Conservation (phyloP, 1,139 yeast genomes). For the Yamadazyma blattariae region DNA sequence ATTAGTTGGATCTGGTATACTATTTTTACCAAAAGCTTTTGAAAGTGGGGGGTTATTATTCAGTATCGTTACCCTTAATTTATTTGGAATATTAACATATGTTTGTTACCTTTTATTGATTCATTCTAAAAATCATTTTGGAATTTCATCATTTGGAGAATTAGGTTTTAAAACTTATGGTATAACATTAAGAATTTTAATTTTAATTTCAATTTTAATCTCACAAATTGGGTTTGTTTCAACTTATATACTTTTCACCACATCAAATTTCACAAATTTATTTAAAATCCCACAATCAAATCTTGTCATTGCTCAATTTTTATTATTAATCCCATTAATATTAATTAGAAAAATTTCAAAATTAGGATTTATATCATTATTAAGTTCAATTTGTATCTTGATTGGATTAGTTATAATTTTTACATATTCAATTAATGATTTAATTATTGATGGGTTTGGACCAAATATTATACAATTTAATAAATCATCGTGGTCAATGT, state of each 20-base stretch:
- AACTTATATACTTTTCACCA: constrained; percentile 70
- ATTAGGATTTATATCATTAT: constrained; percentile 61
- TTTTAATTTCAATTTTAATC: constrained; percentile 58
- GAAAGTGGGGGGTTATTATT: constrained; percentile 69
- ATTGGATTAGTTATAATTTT: constrained; percentile 63
- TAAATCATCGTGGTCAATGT: constrained; percentile 63
- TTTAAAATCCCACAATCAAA: constrained; percentile 17
- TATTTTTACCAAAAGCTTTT: constrained; percentile 72
- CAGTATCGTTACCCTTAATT: constrained; percentile 48
- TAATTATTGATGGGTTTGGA: constrained; percentile 46
- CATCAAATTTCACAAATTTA: constrained; percentile 61
- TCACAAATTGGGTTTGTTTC: constrained; percentile 80
- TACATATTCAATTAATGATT: constrained; percentile 50
- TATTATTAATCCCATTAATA: constrained; percentile 64
- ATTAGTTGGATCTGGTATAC: constrained; percentile 76
- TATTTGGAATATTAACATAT: constrained; percentile 65
- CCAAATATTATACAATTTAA: constrained; percentile 52
- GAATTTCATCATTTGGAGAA: constrained; percentile 72
- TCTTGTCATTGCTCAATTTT: constrained; percentile 50
- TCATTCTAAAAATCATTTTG: constrained; percentile 52
- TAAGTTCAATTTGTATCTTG: constrained; percentile 66
- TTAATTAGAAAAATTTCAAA: constrained; percentile 71
- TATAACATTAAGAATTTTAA: constrained; percentile 52
- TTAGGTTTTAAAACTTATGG: constrained; percentile 67
- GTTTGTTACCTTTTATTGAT: constrained; percentile 68